Percentiles rank a stretch among this genome's conserved stretches.
Evolutionary conservation across 805 yeast genomes (phyloP).

Genomic region (Debaryomyces hansenii): DNA sequence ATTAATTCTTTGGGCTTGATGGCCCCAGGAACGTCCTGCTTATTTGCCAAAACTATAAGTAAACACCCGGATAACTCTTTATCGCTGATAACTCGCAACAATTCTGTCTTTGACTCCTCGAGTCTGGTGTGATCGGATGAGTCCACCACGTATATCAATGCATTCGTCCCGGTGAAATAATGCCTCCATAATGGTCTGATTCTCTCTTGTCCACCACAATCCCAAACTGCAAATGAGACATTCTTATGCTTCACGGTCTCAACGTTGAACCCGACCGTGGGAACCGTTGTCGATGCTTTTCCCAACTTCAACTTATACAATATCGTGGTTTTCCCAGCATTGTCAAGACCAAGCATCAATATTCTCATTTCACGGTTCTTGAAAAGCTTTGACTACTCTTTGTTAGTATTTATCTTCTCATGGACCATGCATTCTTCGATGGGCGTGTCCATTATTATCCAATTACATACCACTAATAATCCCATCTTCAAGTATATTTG

Average conservation of each 20-base stretch:
- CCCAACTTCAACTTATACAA: slow-evolving; percentile 80
- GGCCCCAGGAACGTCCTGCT: slow-evolving; percentile 75
- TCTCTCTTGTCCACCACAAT: slow-evolving; percentile 94
- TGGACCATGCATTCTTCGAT: too few species aligned
- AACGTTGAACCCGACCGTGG: slow-evolving; percentile 92
- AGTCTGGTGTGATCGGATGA: slow-evolving; percentile 71
- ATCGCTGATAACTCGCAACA: slow-evolving; percentile 76
- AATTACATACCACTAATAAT: slow-evolving; percentile 18
- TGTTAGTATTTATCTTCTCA: slow-evolving; percentile 13
- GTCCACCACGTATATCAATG: slow-evolving; percentile 88
- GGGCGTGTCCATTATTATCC: too few species aligned
- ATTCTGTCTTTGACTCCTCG: slow-evolving; percentile 74
- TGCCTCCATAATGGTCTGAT: slow-evolving; percentile 94
- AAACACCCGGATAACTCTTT: slow-evolving; percentile 80
- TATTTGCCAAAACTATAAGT: slow-evolving; percentile 83
- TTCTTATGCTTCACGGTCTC: slow-evolving; percentile 82
- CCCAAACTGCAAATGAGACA: slow-evolving; percentile 87
- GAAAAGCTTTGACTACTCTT: slow-evolving; percentile 36
- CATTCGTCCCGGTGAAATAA: slow-evolving; percentile 90
- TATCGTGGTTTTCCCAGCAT: slow-evolving; percentile 91
- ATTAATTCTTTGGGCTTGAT: slow-evolving; percentile 79
- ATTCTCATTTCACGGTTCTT: slow-evolving; percentile 95
- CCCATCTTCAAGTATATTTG: slow-evolving; percentile 14
- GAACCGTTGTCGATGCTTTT: slow-evolving; percentile 74
- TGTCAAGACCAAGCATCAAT: slow-evolving; percentile 88